Evolutionary conservation across 495 filamentous ascomycete species (phyloP).

Genomic region (Tuber melanosporum): DNA sequence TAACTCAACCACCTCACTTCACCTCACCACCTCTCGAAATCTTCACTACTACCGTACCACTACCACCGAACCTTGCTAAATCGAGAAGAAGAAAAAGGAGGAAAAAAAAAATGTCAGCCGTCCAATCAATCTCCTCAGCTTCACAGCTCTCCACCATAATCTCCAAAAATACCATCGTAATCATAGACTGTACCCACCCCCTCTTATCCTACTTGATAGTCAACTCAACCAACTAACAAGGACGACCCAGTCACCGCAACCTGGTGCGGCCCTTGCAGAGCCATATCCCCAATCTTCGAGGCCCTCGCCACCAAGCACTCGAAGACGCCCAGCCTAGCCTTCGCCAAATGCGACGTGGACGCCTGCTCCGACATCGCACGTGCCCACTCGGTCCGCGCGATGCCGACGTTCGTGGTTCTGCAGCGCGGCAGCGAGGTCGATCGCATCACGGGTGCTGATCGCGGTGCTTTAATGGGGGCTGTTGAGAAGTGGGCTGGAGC

Average conservation of each 20-base stretch:
- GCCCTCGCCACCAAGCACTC: slow-evolving; percentile 48
- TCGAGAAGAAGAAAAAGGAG: background rate
- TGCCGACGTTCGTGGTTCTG: slow-evolving; percentile 84
- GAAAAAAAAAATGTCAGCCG: slow-evolving; percentile 24
- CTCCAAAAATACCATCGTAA: slow-evolving; percentile 31
- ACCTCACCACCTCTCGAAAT: background rate
- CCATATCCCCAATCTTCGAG: slow-evolving; percentile 57
- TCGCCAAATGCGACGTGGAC: slow-evolving; percentile 58
- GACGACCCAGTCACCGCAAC: slow-evolving; percentile 49
- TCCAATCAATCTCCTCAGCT: slow-evolving; percentile 31
- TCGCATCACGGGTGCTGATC: slow-evolving; percentile 74
- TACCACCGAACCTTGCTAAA: background rate
- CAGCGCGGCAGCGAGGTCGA: slow-evolving; percentile 64
- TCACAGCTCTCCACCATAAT: slow-evolving; percentile 34
- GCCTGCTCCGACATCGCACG: slow-evolving; percentile 47
- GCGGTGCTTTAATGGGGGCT: slow-evolving; percentile 61
- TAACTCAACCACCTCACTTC: too few species aligned
- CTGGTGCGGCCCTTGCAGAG: slow-evolving; percentile 65
- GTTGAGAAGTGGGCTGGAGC: slow-evolving; percentile 64
- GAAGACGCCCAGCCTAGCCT: slow-evolving; percentile 47
- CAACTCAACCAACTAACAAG: slow-evolving; percentile 14
- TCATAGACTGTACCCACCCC: slow-evolving; percentile 36
- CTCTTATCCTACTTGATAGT: background rate
- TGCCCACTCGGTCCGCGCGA: slow-evolving; percentile 49
- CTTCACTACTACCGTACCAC: background rate